A percentile compares a stretch with the other conserved stretches of the same genome.
Evolutionary conservation across 2,329 filamentous ascomycete species (phyloP).

Genomic region (Fonsecaea monophora): DNA sequence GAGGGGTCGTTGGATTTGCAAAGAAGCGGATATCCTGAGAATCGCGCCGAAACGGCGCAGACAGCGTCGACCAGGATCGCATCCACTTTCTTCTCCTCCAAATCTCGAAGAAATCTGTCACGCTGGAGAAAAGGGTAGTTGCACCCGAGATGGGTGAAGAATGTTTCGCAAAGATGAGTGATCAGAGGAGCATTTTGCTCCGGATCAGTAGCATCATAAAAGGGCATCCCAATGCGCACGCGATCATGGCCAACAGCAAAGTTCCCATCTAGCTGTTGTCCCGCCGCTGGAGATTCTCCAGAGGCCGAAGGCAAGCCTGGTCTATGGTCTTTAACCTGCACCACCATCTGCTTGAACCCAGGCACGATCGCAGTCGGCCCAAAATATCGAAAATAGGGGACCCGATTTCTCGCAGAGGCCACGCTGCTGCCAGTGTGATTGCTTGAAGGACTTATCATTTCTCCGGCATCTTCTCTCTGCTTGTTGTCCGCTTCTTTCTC

Average conservation of each 20-base stretch:
- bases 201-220: slow-evolving; percentile 76
- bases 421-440: slow-evolving; percentile 47
- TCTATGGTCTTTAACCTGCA: slow-evolving; percentile 36
- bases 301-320: slow-evolving; percentile 26
- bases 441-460: slow-evolving; percentile 45
- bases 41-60: slow-evolving; percentile 80
- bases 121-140: slow-evolving; percentile 83
- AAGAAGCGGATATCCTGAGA: slow-evolving; percentile 68
- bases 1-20: slow-evolving; percentile 59
- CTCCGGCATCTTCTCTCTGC: slow-evolving; percentile 11
- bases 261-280: slow-evolving; percentile 19
- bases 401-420: slow-evolving; percentile 63
- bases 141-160: slow-evolving; percentile 82
- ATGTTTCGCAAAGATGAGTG: slow-evolving; percentile 76
- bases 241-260: slow-evolving; percentile 20
- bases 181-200: slow-evolving; percentile 77
- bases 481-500: slow-evolving; percentile 2
- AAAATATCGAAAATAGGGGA: slow-evolving; percentile 90
- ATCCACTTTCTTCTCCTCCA: slow-evolving; percentile 81
- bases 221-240: slow-evolving; percentile 58
- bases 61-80: slow-evolving; percentile 86
- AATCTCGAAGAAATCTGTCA: slow-evolving; percentile 73
- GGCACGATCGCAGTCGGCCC: slow-evolving; percentile 90
- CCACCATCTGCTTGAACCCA: slow-evolving; percentile 90
- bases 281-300: slow-evolving; percentile 33